These are phyloP conservation scores for Stachybotrys elegans DNA, from an alignment of 2,329 filamentous ascomycete genomes.

Conservation along the genomic window DNA sequence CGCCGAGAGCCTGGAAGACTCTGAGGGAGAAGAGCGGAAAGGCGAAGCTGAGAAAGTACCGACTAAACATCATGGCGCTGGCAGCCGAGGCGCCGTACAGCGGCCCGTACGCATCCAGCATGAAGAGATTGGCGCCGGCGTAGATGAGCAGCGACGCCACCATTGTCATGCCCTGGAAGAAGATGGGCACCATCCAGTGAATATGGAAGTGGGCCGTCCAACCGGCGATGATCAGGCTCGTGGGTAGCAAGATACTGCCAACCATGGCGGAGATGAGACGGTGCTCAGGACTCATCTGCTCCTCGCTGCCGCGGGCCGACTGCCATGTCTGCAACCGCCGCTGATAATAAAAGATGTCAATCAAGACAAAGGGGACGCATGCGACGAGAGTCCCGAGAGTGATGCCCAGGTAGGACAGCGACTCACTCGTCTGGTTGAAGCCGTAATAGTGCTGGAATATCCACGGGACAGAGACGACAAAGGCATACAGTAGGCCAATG, in stretches of 20 bases:
- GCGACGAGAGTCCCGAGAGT: conserved; percentile 10
- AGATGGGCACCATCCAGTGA: conserved; percentile 12
- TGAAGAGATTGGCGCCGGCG: neutral
- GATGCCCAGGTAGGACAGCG: conserved; percentile 9
- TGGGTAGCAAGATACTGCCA: conserved; percentile 11
- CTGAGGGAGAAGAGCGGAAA: neutral
- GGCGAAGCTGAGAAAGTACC: neutral
- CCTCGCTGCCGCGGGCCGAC: no score
- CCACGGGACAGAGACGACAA: conserved; percentile 34
- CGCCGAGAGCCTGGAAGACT: neutral
- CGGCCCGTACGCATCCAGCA: neutral
- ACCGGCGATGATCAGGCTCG: conserved; percentile 15
- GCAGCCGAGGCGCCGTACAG: neutral
- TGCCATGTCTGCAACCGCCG: no score
- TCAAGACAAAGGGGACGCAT: conserved; percentile 4
- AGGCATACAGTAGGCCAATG: conserved; percentile 46
- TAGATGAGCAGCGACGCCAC: no score
- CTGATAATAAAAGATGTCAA: conserved; percentile 8
- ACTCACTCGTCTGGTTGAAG: conserved; percentile 10
- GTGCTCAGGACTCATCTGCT: conserved; percentile 9
- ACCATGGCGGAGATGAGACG: conserved; percentile 13
- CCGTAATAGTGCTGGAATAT: conserved; percentile 11
- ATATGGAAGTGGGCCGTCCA: neutral
- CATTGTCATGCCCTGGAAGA: conserved; percentile 3
- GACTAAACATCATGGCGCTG: neutral